Conservation (phyloP, 1,139 yeast species). For the Protomyces lactucae-debilis region DNA sequence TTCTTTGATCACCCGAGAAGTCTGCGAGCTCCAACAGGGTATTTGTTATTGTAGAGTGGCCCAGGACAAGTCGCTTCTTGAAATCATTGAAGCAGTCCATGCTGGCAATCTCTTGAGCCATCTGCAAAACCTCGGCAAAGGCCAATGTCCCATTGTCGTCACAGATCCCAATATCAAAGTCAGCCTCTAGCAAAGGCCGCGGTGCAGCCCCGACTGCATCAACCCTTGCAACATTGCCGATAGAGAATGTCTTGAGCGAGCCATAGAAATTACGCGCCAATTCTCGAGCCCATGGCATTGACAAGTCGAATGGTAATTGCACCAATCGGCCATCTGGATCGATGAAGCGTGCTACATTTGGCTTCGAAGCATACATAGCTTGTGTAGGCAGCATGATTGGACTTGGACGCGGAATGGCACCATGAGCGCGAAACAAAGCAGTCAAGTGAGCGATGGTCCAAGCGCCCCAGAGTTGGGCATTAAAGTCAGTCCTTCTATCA, state of each 20-base stretch:
- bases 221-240: conserved; percentile 73
- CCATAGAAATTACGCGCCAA: conserved; percentile 59
- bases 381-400: conserved; percentile 69
- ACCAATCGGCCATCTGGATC: conserved; percentile 83
- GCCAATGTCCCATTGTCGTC: conserved; percentile 44
- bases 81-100: conserved; percentile 37
- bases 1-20: conserved; percentile 31
- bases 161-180: conserved; percentile 68
- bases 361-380: conserved; percentile 57
- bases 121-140: background rate
- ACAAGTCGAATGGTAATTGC: conserved; percentile 81
- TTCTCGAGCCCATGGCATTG: conserved; percentile 80
- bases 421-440: conserved; percentile 67
- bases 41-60: conserved; percentile 53
- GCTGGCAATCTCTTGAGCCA: background rate
- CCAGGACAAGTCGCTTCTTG: conserved; percentile 76
- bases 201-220: conserved; percentile 60
- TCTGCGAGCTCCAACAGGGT: conserved; percentile 37
- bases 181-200: conserved; percentile 69
- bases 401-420: conserved; percentile 66
- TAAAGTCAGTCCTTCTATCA: conserved; percentile 77
- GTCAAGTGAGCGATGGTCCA: conserved; percentile 46
- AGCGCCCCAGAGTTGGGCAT: conserved; percentile 50
- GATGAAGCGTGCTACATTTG: conserved; percentile 61
- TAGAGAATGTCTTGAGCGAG: conserved; percentile 48